Base-by-base conservation (phyloP, 2,329 filamentous ascomycete genomes). In the Erysiphe pulchra region DNA sequence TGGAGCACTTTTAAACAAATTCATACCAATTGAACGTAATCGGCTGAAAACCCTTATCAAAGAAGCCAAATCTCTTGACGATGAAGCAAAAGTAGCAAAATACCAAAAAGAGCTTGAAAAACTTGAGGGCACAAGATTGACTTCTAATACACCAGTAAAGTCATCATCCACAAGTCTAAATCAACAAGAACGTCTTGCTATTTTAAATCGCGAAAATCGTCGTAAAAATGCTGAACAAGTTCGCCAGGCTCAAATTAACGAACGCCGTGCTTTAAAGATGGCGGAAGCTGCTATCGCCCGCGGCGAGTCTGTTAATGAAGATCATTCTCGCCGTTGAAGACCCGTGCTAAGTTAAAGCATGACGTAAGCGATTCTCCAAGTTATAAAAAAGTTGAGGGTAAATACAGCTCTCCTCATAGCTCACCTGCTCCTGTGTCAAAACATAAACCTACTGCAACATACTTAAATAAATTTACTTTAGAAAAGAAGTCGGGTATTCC, bases 181-280 rank as follows among this genome's bases (percentile, higher is more conserved):
- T 11, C 80, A 92, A 59, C 83, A 87, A 59, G 83, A 92, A 51
- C 77, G 81, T 28, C 70, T 95, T 20, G 81, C 82, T 0, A 72
- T 80, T 55, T 68, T 93, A 52, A 98, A 98, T 61, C 69, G 73
- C 28, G 75, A 80, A 56, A 94, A 93, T 61, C 77, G 87, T 50
- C 75, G 77, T 48, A 71, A 77, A 53, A 94, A 94, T 56, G 71
- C 73, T n/a, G 82, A 93, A 58, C 77, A 81, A 42, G 80, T 95
- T n/a, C 82, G 87, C 48, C 81, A 82, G 60, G 87, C 86, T 0
- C 81, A 94, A 58, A 68, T 93, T 47, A 78, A 79, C 53, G 90
- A 98, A 63, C 72, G 77, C 53, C 71, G 71, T 44, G 69, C 68
- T 51, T 66, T 66, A 54, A 73, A 71, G 51, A 71, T 71, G 59